Base-by-base conservation (phyloP, 495 filamentous ascomycete species). In the Penicillium chermesinum region DNA sequence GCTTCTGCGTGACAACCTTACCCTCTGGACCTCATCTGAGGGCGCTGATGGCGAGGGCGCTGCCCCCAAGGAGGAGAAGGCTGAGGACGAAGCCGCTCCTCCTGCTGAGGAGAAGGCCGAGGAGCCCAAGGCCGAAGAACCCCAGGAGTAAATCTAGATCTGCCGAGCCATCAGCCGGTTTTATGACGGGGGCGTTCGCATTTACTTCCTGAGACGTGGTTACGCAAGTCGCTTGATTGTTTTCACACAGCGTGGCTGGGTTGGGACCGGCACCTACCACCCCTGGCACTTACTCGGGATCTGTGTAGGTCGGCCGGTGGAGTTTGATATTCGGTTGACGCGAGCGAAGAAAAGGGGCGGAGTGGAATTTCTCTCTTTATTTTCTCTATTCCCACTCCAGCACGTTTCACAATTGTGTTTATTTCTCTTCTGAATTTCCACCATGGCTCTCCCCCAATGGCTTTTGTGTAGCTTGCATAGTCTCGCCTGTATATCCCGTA, bases 1-100 rank as follows among this genome's bases (percentile, higher is more conserved):
- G 82, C 80, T 99, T 39, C 87, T 99, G 68, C 90, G 91, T 67
- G 93, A 99, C 73, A 99, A 99, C 79, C 80, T 99, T 52, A 99
- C 93, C 55, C 86, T 99, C 65, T 99, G 93, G 93, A 99, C 93
- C 59, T 97, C 93, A 46, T 95, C 91, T 39, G 93, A 97, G 62
- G 87, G 83, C 60, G 82, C 79, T 53, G 93, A 97, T 66, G 75
- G 80, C 48, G 93, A 97, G 56, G 73, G 79, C 43, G 64, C 69
- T 44, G 59, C 69, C 41, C 78, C 84, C 65, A 78, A 86, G 66
- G 76, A 84, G 48, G 84, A 87, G 55, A 77, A 81, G 58, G 69
- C 82, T 51, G 75, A 81, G 49, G 70, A 79, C 35, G 64, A 64
- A 33, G 63, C 69, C 25, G 53, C 67, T 25, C 59, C 58, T 44